Conservation (phyloP, 73 alveolate species). For the Chromera velia region DNA sequence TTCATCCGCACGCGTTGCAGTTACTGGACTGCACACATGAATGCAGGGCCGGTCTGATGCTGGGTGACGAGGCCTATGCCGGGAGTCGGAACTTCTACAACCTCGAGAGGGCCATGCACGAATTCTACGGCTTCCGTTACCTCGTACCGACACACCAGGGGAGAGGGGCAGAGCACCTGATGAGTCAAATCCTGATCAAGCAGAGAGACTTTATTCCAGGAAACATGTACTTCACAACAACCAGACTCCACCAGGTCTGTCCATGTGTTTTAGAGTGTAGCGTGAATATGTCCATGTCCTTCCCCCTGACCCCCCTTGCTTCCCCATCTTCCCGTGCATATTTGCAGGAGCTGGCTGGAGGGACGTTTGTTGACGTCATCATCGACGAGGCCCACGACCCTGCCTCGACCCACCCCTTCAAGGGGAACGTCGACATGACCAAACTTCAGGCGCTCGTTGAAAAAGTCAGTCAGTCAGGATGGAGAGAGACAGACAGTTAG, state of each 20-base stretch:
- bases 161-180: slow-evolving; percentile 42
- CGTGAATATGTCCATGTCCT: slow-evolving; percentile 1
- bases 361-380: slow-evolving; percentile 51
- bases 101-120: slow-evolving; percentile 50
- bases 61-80: slow-evolving; percentile 60
- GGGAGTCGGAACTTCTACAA: slow-evolving; percentile 52
- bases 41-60: slow-evolving; percentile 58
- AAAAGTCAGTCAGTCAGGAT: no score
- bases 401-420: slow-evolving; percentile 54
- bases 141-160: slow-evolving; percentile 53
- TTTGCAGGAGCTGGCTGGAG: slow-evolving; percentile 54
- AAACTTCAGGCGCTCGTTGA: no score
- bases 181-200: no score
- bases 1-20: no score
- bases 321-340: slow-evolving; percentile 57
- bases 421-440: slow-evolving; percentile 56
- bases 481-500: no score
- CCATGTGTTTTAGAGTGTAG: no score
- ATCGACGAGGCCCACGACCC: slow-evolving; percentile 44
- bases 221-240: slow-evolving; percentile 59
- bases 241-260: no score
- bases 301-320: slow-evolving; percentile 46
- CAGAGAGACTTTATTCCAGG: slow-evolving; percentile 55
- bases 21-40: no score
- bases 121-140: slow-evolving; percentile 25